These are phyloP conservation scores for Pilaira anomala DNA, from an alignment of 192 early-diverging fungal genomes.

Conservation along the genomic window DNA sequence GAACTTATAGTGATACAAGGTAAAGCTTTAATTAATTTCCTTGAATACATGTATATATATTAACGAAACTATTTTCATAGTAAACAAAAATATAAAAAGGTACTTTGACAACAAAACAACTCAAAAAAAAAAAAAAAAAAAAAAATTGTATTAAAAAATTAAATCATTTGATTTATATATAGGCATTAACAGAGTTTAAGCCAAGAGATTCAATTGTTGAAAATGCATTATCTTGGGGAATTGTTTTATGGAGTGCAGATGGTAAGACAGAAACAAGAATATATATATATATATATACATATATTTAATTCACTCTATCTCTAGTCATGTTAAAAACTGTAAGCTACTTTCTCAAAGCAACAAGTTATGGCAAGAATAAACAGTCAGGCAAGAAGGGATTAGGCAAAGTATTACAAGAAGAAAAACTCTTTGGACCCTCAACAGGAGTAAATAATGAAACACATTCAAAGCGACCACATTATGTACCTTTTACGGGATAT, in stretches of 20 bases:
- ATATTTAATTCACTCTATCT: background rate
- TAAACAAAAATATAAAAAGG: background rate
- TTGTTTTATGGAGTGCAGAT: conserved; percentile 19
- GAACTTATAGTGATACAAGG: background rate
- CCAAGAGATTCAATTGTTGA: conserved; percentile 25
- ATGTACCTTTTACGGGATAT: conserved; percentile 15
- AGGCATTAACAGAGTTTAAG: background rate
- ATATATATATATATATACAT: background rate
- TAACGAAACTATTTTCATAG: background rate
- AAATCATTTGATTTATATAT: background rate
- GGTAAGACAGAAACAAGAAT: conserved; percentile 12
- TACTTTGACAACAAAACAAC: no score
- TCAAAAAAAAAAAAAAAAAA: no score
- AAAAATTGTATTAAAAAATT: background rate
- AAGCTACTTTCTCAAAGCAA: background rate
- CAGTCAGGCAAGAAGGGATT: background rate
- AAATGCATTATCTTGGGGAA: conserved; percentile 8
- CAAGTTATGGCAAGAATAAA: conserved; percentile 7
- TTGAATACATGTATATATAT: background rate
- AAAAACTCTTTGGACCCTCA: conserved; percentile 17
- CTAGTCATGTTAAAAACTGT: conserved; percentile 3
- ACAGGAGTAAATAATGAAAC: background rate
- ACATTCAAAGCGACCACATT: conserved; percentile 10
- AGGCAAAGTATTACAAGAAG: conserved; percentile 18
- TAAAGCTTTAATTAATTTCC: background rate